These are phyloP conservation scores for Aspergillus wentii DNA, from an alignment of 495 filamentous ascomycete genomes.

Conservation along the genomic window DNA sequence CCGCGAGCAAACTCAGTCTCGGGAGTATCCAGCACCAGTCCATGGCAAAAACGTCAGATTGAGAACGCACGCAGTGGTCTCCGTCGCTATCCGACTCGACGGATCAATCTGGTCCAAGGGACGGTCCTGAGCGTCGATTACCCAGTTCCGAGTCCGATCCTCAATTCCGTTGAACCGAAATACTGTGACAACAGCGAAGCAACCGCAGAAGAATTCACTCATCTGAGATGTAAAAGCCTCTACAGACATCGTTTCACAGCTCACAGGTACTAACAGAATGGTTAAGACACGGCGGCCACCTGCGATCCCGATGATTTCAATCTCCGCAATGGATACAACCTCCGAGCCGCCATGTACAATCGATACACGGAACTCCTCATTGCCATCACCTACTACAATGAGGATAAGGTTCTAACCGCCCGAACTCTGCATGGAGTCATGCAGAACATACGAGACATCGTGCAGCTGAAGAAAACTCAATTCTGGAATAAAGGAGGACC, in stretches of 20 bases:
- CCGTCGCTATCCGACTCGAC: slow-evolving; percentile 77
- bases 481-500: slow-evolving; percentile 99
- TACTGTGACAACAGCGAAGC: slow-evolving; percentile 74
- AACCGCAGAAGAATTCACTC: slow-evolving; percentile 69
- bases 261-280: slow-evolving; percentile 70
- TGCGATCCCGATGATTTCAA: slow-evolving; percentile 98
- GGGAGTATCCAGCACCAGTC: neutral
- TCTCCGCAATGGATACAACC: slow-evolving; percentile 94
- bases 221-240: slow-evolving; percentile 71
- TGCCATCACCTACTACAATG: slow-evolving; percentile 98
- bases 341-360: slow-evolving; percentile 96
- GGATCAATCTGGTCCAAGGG: slow-evolving; percentile 83
- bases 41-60: slow-evolving; percentile 72
- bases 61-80: slow-evolving; percentile 50
- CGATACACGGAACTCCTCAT: slow-evolving; percentile 94
- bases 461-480: slow-evolving; percentile 94
- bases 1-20: neutral
- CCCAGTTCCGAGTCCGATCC: slow-evolving; percentile 84
- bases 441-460: slow-evolving; percentile 97
- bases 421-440: slow-evolving; percentile 95
- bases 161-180: slow-evolving; percentile 79
- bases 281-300: slow-evolving; percentile 89
- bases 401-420: slow-evolving; percentile 90
- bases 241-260: too few species aligned
- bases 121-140: slow-evolving; percentile 87